Conservation (phyloP, 2,329 filamentous ascomycete genomes). For the Cladorrhinum sp. region DNA sequence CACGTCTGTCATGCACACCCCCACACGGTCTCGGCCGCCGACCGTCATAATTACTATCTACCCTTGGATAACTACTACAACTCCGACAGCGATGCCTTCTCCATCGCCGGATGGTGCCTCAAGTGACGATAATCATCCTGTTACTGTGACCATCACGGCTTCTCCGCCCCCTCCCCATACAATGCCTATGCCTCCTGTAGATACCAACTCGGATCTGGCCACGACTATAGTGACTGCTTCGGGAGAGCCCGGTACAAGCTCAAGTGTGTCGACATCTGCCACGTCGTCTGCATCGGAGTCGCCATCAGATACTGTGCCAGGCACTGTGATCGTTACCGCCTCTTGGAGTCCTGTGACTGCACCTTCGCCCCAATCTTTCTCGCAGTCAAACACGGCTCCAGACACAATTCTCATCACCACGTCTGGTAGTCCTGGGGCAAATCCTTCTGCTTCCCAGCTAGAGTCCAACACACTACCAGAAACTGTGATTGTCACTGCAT, state of each 20-base stretch:
- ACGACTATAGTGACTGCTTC: conserved; percentile 6
- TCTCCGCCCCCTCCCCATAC: conserved; percentile 5
- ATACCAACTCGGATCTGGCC: conserved; percentile 2
- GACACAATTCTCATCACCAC: conserved; percentile 3
- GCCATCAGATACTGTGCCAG: not conserved
- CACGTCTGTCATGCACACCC: not conserved
- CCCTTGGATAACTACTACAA: conserved; percentile 1
- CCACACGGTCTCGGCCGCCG: not conserved
- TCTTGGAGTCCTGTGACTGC: not conserved
- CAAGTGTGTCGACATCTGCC: not conserved
- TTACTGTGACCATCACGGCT: conserved; percentile 4
- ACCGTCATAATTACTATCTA: conserved; percentile 14
- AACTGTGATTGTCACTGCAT: conserved; percentile 5
- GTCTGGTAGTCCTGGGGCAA: conserved; percentile 1
- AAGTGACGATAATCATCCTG: not conserved
- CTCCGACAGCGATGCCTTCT: not conserved
- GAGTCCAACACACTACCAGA: not conserved
- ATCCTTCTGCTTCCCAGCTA: not conserved
- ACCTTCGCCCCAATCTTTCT: not conserved
- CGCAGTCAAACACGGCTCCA: not conserved
- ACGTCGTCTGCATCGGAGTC: not conserved
- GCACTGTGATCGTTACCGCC: not conserved
- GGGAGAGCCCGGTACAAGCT: not conserved
- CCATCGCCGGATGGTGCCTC: not conserved
- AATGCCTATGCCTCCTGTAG: not conserved